Base-by-base conservation (phyloP, 2,329 filamentous ascomycete genomes). In the Colletotrichum lini region DNA sequence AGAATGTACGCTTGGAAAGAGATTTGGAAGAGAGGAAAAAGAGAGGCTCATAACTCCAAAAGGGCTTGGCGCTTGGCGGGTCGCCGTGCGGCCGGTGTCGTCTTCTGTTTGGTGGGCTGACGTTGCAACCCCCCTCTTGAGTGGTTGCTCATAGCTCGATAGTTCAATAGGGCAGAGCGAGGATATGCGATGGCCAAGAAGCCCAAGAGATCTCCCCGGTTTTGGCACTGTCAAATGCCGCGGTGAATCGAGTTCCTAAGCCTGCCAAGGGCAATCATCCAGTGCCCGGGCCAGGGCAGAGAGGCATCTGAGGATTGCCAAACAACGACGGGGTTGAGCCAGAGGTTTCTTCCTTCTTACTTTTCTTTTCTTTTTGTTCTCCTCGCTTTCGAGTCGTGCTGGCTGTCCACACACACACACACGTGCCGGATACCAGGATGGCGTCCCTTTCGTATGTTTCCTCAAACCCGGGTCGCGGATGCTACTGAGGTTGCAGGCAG, bases 11-110 rank as follows among this genome's bases (percentile, higher is more conserved):
- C 5, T 40, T 44, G 45, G 2, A 45, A 49, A 54, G 23, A 21
- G 40, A 66, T 49, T 66, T 42, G 53, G 26, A 52, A 68, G 30
- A 38, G 52, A 42, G 35, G 35, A 30, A n/a, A 52, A 40, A 49
- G 13, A 45, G 26, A 57, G 68, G 65, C 45, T 64, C 65, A 63
- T 16, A 57, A 68, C 42, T 26, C 50, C 47, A 50, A 13, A 40
- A 40, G 45, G 30, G 49, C 70, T 72, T 72, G 70, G 70, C 70
- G 26, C 44, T 66, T 66, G 67, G 54, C 70, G 67, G 70, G 61
- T 65, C 65, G 65, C 52, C 59, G 65, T 60, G 40, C 23, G 69
- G 58, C 65, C 65, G 65, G 69, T 72, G 59, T 72, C 69, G 69
- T 69, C 58, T 69, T 64, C 45, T 38, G 69, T 63, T 42, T 45